Conservation (phyloP, 129 eudicot species). For the Mikania micrantha region DNA sequence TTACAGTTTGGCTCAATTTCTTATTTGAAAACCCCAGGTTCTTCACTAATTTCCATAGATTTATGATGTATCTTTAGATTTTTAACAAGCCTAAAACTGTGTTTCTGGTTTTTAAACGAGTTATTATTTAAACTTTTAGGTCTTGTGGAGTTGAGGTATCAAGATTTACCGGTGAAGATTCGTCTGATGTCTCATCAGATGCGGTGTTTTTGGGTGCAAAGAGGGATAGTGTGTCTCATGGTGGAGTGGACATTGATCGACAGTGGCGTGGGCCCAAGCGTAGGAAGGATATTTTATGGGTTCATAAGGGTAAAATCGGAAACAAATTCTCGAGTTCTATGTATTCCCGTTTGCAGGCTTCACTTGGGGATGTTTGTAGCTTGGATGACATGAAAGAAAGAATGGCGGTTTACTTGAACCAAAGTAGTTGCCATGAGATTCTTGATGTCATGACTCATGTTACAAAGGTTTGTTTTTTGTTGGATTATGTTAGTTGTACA, state of each 20-base stretch:
- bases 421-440: slow-evolving; percentile 54
- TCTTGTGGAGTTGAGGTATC: slow-evolving; percentile 63
- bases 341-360: slow-evolving; percentile 38
- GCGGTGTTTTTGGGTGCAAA: slow-evolving; percentile 42
- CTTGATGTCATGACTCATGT: slow-evolving; percentile 60
- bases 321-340: slow-evolving; percentile 26
- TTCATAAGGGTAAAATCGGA: slow-evolving; percentile 24
- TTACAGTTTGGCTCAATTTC: slow-evolving; percentile 91
- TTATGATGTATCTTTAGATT: background rate
- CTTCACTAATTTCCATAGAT: background rate
- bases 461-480: slow-evolving; percentile 53
- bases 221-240: slow-evolving; percentile 46
- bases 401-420: slow-evolving; percentile 70
- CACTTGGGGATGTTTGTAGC: slow-evolving; percentile 74
- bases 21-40: slow-evolving; percentile 67
- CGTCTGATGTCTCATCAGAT: slow-evolving; percentile 8
- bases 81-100: background rate
- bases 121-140: slow-evolving; percentile 6
- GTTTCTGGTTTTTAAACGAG: background rate
- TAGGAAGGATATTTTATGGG: slow-evolving; percentile 45
- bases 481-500: background rate
- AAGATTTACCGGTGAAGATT: slow-evolving; percentile 37
- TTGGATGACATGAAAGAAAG: slow-evolving; percentile 84
- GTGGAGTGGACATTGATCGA: slow-evolving; percentile 50
- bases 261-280: slow-evolving; percentile 81